Percentiles rank a stretch among this genome's conserved stretches.
Conservation (phyloP, 2,329 filamentous ascomycete genomes). For the Teratosphaeria zuluensis region DNA sequence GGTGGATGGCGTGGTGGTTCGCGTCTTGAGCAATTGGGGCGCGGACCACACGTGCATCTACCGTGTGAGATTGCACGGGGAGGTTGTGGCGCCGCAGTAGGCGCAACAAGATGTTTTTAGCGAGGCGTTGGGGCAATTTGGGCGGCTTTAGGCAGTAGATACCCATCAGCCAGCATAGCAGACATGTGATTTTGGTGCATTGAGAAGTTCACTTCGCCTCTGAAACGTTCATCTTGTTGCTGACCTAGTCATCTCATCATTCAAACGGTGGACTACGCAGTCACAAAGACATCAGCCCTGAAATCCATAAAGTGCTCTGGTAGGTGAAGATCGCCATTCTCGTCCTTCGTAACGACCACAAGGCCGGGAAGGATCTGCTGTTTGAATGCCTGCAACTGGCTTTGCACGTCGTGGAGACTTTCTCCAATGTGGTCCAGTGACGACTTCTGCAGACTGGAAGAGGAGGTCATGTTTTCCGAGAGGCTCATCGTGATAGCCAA, state of each 20-base stretch:
- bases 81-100: conserved; percentile 6
- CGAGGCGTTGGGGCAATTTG: neutral
- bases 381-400: neutral
- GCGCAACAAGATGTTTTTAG: neutral
- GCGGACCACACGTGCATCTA: conserved; percentile 38
- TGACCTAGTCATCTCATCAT: neutral
- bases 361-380: neutral
- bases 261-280: too few species aligned
- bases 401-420: neutral
- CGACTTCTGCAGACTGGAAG: too few species aligned
- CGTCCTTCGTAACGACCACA: neutral
- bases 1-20: conserved; percentile 28
- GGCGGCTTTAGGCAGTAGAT: neutral
- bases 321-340: too few species aligned
- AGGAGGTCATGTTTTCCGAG: neutral
- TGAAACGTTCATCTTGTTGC: neutral
- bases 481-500: neutral
- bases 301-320: too few species aligned
- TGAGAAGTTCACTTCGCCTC: neutral
- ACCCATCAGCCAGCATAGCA: neutral
- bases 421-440: too few species aligned
- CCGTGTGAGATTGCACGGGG: conserved; percentile 35
- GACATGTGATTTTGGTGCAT: neutral
- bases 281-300: too few species aligned
- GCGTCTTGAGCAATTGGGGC: conserved; percentile 36